Evolutionary conservation across 148 eudicot species (phyloP).

Genomic region (Cornus suecica): DNA sequence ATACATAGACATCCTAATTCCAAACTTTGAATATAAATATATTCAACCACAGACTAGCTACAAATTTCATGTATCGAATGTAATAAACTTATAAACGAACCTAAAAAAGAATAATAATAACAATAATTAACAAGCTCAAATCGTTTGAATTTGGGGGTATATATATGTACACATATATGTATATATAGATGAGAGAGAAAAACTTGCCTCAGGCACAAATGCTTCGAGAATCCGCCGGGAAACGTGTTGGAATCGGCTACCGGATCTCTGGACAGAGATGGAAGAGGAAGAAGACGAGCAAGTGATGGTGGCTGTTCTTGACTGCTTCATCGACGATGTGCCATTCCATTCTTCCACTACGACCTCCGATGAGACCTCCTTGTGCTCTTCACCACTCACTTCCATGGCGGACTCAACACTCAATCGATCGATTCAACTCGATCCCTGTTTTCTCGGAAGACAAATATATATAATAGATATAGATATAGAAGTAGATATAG

Average conservation of each 20-base stretch:
- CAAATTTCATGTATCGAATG: too few species aligned
- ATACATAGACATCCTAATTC: too few species aligned
- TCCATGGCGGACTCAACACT: background rate
- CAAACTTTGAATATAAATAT: too few species aligned
- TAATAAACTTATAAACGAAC: too few species aligned
- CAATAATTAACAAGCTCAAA: background rate
- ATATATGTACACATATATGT: background rate
- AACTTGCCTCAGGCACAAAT: slow-evolving; percentile 76
- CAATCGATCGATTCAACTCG: background rate
- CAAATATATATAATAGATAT: too few species aligned
- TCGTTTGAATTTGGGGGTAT: background rate
- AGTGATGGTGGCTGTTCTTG: slow-evolving; percentile 58
- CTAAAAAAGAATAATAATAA: too few species aligned
- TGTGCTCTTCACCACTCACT: background rate
- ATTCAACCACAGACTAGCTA: too few species aligned
- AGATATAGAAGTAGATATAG: background rate
- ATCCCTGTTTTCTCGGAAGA: background rate
- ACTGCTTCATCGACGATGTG: slow-evolving; percentile 48
- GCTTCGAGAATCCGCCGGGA: slow-evolving; percentile 60
- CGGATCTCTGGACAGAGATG: slow-evolving; percentile 28
- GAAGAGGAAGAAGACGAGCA: slow-evolving; percentile 32
- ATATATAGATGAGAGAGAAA: background rate
- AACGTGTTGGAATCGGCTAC: slow-evolving; percentile 48
- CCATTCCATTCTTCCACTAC: slow-evolving; percentile 77
- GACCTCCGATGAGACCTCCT: background rate